Base-by-base conservation (phyloP, 139 green algal genomes). In the Tetradesmus lagerheimii region DNA sequence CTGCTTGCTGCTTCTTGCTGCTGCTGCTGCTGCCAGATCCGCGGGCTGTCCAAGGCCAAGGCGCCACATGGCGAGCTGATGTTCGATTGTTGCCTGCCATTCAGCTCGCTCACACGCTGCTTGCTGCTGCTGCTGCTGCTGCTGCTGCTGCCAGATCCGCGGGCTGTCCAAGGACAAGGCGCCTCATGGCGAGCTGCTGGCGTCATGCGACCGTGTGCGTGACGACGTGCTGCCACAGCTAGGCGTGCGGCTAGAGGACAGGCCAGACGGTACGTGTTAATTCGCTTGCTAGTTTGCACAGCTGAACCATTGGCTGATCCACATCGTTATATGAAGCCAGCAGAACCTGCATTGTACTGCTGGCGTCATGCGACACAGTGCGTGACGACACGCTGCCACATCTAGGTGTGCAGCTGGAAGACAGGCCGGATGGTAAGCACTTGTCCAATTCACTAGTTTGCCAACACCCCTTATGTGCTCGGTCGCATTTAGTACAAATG, bases 161-260 rank as follows among this genome's bases (percentile, higher is more conserved):
- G n/a, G n/a, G n/a, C n/a, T n/a, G n/a, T n/a, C n/a, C n/a, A n/a
- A n/a, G n/a, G n/a, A n/a, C 45, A 57, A 18, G 45, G 45, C 45
- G 11, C 45, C 11, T 23, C 45, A 83, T 8, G 74, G 27, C 31
- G 91, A 91, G 35, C 27, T 94, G 15, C 76, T 91, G 34, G 77
- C 71, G 0, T 85, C 81, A 1, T 93, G 86, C 86, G 95, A 98
- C 92, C 91, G 93, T 20, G 79, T 99, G 41, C 92, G 98, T 0
- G 98, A 99, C 90, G 91, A 95, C 15, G 92, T 92, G 2, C 87
- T 99, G 85, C 94, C 97, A 29, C 94, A 97, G 34, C 92, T 99
- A 87, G 98, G 98, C 3, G 94, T 99, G 34, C 90, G 96, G 81
- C 91, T 99, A n/a, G 98, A 99, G 92, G 97, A 99, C 93, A 91